phyloP scores from a whole-genome alignment of 345 rosid genomes.

The Camelina hispida region DNA sequence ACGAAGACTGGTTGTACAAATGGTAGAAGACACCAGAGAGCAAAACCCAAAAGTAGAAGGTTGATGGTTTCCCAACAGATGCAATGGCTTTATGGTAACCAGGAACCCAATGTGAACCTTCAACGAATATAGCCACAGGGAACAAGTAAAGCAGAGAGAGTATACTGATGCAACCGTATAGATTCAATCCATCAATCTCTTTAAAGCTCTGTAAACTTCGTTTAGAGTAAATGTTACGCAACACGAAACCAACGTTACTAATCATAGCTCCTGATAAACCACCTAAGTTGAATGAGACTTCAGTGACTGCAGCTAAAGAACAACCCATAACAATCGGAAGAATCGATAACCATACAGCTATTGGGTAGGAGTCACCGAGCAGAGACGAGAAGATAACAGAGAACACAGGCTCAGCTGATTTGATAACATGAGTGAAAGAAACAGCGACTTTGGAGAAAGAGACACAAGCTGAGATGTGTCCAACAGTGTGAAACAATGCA shows the following conservation, averaged over 20 bases:
- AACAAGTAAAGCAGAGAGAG: constrained; percentile 73
- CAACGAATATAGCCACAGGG: constrained; percentile 84
- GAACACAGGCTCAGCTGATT: constrained; percentile 97
- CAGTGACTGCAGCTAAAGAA: constrained; percentile 93
- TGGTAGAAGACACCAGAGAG: constrained; percentile 89
- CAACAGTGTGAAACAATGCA: constrained; percentile 91
- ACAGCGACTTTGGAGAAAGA: constrained; percentile 98
- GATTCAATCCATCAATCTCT: constrained; percentile 88
- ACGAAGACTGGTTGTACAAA: constrained; percentile 89
- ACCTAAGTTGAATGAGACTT: constrained; percentile 82
- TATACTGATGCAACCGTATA: constrained; percentile 86
- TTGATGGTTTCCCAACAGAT: constrained; percentile 64
- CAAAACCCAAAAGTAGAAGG: constrained; percentile 89
- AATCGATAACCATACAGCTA: constrained; percentile 90
- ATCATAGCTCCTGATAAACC: constrained; percentile 96
- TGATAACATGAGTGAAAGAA: constrained; percentile 96
- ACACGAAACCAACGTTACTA: constrained; percentile 90
- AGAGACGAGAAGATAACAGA: constrained; percentile 89
- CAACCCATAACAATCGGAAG: constrained; percentile 93
- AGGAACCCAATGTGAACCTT: constrained; percentile 89
- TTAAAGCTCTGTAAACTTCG: constrained; percentile 76
- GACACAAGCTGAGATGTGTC: constrained; percentile 96
- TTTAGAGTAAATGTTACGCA: constrained; percentile 87
- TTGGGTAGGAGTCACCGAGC: constrained; percentile 84
- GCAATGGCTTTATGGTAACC: constrained; percentile 83